Base-by-base conservation (phyloP, 768 basidiomycete genomes). In the Termitomyces sp. region DNA sequence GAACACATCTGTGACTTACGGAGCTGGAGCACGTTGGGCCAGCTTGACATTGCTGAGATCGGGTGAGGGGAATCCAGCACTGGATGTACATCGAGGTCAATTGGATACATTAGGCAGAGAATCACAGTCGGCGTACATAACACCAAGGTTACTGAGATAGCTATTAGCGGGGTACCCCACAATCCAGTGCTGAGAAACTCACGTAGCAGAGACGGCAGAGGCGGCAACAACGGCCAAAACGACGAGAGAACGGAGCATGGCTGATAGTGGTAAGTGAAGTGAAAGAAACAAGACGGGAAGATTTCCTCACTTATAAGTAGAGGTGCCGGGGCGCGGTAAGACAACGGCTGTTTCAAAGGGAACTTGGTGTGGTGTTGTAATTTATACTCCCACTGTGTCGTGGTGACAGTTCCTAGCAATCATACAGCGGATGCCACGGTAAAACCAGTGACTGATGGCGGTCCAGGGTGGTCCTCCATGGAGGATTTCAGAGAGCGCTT, bases 121-220 rank as follows among this genome's bases (percentile, higher is more conserved):
- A 58, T 18, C 2, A 4, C 3, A 40, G 14, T 49, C n/a, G 44
- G 26, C 57, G 14, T 53, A 58, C 57, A 58, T 18, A 36, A 27
- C 51, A 34, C 57, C 44, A 13, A 26, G 44, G 22, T 58, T 50
- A 48, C 57, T 53, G 27, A 18, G 20, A 46, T 27, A 30, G 4
- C n/a, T 5, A 36, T 57, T 10, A 20, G 26, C n/a, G 4, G 37
- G 1, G 22, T 32, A 7, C 2, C 30, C 26, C 13, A 30, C 36
- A 24, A 37, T n/a, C 1, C 5, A 60, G 18, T 2, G 2, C 30
- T 10, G 14, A 4, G 30, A n/a, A 18, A 59, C 61, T 44, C 33
- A 62, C 61, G 46, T 45, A 42, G 62, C 56, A 22, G 59, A 57
- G 7, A 60, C 59, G 16, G 59, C 37, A 32, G 59, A 52, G 39